Evolutionary conservation across 164 flowering plant species (phyloP).

Genomic region (Echeveria elegans): DNA sequence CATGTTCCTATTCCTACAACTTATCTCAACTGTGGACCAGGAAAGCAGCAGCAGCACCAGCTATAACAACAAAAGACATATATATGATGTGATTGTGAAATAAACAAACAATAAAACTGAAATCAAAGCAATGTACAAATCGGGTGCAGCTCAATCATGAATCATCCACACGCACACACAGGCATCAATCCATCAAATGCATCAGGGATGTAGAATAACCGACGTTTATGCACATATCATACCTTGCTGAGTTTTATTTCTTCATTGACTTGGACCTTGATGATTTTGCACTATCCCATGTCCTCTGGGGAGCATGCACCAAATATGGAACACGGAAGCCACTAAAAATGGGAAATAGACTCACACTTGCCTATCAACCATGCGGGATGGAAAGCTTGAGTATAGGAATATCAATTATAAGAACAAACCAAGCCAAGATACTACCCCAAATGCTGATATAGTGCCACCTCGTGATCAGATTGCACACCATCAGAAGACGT

Average conservation of each 20-base stretch:
- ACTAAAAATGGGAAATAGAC: slow-evolving; percentile 9
- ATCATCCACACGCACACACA: no score
- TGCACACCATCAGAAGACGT: slow-evolving; percentile 77
- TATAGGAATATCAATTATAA: slow-evolving; percentile 77
- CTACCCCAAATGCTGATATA: slow-evolving; percentile 78
- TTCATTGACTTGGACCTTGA: slow-evolving; percentile 15
- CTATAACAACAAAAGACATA: no score
- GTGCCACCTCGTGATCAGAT: slow-evolving; percentile 85
- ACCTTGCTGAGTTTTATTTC: slow-evolving; percentile 13
- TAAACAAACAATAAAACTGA: no score
- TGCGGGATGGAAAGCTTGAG: slow-evolving; percentile 49
- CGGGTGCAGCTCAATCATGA: no score
- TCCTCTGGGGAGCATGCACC: slow-evolving; percentile 71
- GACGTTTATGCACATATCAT: slow-evolving; percentile 15
- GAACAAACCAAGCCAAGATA: slow-evolving; percentile 77
- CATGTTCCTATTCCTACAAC: no score
- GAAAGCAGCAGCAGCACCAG: no score
- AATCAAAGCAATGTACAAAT: no score
- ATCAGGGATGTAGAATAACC: no score
- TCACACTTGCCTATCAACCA: slow-evolving; percentile 48
- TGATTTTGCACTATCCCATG: slow-evolving; percentile 90
- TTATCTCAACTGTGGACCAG: no score
- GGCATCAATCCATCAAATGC: no score
- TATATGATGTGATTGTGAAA: no score
- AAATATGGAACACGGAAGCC: background rate